A percentile compares a stretch with the other conserved stretches of the same genome.
phyloP scores from a whole-genome alignment of 2,329 filamentous ascomycete genomes.

The Balansia obtecta region DNA sequence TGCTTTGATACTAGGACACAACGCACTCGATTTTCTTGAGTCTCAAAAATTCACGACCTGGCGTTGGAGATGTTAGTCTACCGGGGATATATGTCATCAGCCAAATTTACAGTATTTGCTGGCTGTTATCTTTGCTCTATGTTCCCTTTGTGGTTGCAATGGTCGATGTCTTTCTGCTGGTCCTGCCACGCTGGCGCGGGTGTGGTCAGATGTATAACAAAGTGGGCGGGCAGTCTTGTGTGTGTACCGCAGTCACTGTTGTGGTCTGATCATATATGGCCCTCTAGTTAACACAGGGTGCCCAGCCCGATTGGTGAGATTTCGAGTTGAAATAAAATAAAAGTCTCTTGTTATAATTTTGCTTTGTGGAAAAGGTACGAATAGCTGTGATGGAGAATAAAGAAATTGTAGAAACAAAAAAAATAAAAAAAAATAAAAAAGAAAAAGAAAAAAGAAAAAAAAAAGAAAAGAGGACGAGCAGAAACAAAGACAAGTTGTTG shows the following conservation, averaged over 20 bases:
- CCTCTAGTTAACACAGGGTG: no score
- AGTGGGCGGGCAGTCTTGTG: conserved; percentile 2
- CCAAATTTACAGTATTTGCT: conserved; percentile 22
- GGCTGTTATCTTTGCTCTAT: conserved; percentile 3
- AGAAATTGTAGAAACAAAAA: no score
- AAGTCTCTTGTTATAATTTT: no score
- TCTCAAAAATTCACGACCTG: conserved; percentile 24
- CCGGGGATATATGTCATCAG: conserved; percentile 25
- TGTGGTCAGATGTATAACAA: conserved; percentile 1
- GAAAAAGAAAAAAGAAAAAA: background rate
- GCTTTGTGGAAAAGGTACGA: no score
- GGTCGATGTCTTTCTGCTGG: background rate
- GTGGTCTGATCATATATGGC: background rate
- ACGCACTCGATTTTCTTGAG: conserved; percentile 18
- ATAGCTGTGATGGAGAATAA: no score
- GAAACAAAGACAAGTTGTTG: no score
- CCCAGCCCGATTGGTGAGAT: no score
- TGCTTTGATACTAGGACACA: conserved; percentile 16
- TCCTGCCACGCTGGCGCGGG: conserved; percentile 1
- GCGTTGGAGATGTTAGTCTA: conserved; percentile 28
- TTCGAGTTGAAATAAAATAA: no score
- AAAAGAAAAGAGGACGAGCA: no score
- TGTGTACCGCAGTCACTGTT: background rate
- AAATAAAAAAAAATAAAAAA: no score
- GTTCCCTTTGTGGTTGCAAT: background rate